These are phyloP conservation scores for Sporothrix euskadiensis DNA, from an alignment of 2,329 filamentous ascomycete genomes.

Conservation along the genomic window DNA sequence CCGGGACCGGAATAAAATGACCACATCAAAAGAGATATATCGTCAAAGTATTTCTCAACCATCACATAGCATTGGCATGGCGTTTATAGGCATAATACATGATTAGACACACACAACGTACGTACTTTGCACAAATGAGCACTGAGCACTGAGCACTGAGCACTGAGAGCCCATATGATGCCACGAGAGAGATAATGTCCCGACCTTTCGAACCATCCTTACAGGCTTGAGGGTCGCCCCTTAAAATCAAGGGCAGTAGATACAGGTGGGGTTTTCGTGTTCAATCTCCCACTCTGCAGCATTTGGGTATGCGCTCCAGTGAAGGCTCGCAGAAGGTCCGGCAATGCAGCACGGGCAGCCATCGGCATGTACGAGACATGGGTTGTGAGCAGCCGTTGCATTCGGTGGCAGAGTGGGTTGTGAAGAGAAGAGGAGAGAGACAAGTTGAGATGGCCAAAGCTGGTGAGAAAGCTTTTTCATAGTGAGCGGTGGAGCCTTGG, in stretches of 20 bases:
- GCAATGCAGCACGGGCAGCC: constrained; percentile 39
- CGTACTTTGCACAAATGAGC: neutral
- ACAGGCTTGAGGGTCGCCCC: constrained; percentile 54
- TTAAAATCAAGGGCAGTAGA: constrained; percentile 78
- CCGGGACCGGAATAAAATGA: neutral
- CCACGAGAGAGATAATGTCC: constrained; percentile 53
- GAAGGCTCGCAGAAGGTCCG: constrained; percentile 46
- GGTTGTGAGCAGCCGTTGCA: constrained; percentile 39
- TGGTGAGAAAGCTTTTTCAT: constrained; percentile 22
- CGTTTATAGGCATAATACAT: neutral
- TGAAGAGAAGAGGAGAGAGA: constrained; percentile 37
- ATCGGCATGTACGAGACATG: constrained; percentile 22
- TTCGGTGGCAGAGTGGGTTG: constrained; percentile 43
- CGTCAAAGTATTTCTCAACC: neutral
- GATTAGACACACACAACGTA: neutral
- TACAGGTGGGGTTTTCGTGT: constrained; percentile 63
- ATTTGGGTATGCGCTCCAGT: constrained; percentile 48
- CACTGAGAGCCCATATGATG: neutral
- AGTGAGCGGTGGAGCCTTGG: neutral
- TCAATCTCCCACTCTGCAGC: constrained; percentile 64
- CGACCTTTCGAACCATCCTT: constrained; percentile 82
- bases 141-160: neutral
- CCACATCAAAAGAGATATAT: neutral
- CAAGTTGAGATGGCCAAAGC: constrained; percentile 36
- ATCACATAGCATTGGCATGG: neutral